These are phyloP conservation scores for Cordyceps sp. DNA, from an alignment of 2,329 filamentous ascomycete species.

Conservation along the genomic window DNA sequence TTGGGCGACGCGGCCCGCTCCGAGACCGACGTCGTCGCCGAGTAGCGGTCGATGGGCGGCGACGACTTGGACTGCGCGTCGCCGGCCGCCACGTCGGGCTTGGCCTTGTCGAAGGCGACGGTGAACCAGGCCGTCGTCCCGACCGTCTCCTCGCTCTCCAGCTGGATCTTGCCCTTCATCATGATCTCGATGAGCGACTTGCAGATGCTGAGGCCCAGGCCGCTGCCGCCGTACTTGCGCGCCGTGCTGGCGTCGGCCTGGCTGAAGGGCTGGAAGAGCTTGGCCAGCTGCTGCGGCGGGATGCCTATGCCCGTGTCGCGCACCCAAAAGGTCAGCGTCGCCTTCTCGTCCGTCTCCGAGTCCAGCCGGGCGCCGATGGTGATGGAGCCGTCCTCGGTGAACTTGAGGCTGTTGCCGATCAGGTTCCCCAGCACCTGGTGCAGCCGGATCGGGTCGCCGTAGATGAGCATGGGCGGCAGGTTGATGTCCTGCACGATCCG, in stretches of 20 bases:
- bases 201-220: slow-evolving; percentile 82
- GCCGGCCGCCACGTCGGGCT: slow-evolving; percentile 39
- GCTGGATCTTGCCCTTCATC: slow-evolving; percentile 70
- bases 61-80: slow-evolving; percentile 27
- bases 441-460: slow-evolving; percentile 48
- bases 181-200: slow-evolving; percentile 88
- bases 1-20: slow-evolving; percentile 23
- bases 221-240: slow-evolving; percentile 80
- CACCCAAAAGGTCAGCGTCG: slow-evolving; percentile 71
- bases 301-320: slow-evolving; percentile 87
- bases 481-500: slow-evolving; percentile 55
- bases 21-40: slow-evolving; percentile 11
- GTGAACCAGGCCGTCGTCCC: slow-evolving; percentile 67
- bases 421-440: slow-evolving; percentile 65
- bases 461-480: slow-evolving; percentile 55
- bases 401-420: slow-evolving; percentile 86
- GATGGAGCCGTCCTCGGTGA: slow-evolving; percentile 73
- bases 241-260: slow-evolving; percentile 86
- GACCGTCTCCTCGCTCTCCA: slow-evolving; percentile 58
- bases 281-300: slow-evolving; percentile 61
- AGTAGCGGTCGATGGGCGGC: slow-evolving; percentile 18
- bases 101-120: slow-evolving; percentile 71
- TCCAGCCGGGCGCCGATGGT: slow-evolving; percentile 66
- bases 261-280: slow-evolving; percentile 82
- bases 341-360: slow-evolving; percentile 49